Percentiles rank a stretch among this genome's conserved stretches.
Evolutionary conservation across 1,284 basidiomycete genomes (phyloP).

Genomic region (Sphaerobolus stellatus): DNA sequence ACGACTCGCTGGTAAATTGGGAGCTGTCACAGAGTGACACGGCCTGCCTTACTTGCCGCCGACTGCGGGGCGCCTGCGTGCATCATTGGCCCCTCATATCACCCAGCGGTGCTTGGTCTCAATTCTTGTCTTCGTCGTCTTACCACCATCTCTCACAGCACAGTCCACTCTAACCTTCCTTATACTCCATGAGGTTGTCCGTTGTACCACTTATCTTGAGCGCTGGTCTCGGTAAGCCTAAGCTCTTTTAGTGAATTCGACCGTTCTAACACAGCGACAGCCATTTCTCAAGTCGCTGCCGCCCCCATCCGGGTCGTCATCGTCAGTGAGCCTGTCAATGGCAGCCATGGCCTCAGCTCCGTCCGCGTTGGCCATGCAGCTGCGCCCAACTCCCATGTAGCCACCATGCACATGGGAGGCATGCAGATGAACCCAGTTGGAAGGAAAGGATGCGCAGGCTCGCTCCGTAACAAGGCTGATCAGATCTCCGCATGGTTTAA

Average conservation of each 20-base stretch:
- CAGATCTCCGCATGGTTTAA: conserved; percentile 49
- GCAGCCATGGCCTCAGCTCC: conserved; percentile 13
- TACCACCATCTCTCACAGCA: no score
- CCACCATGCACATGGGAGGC: conserved; percentile 8
- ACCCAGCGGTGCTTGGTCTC: no score
- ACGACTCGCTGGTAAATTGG: no score
- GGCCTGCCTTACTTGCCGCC: no score
- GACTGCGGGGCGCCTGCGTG: no score
- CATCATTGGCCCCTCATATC: no score
- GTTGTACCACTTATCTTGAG: conserved; percentile 27
- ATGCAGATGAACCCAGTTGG: conserved; percentile 15
- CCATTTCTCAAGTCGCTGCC: conserved; percentile 30
- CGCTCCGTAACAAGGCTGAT: conserved; percentile 44
- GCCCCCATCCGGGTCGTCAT: conserved; percentile 39
- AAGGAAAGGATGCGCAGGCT: conserved; percentile 14
- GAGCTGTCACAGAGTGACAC: no score
- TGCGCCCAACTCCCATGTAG: conserved; percentile 17
- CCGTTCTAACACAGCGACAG: conserved; percentile 31
- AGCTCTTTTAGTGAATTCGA: no score
- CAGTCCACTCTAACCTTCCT: background rate
- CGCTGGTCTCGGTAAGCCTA: conserved; percentile 36
- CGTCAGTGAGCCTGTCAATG: conserved; percentile 29
- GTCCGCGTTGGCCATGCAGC: conserved; percentile 27
- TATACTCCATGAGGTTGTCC: conserved; percentile 14
- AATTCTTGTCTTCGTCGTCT: no score